phyloP scores from a whole-genome alignment of 345 rosid genomes.

The Chamaenerion angustifolium region DNA sequence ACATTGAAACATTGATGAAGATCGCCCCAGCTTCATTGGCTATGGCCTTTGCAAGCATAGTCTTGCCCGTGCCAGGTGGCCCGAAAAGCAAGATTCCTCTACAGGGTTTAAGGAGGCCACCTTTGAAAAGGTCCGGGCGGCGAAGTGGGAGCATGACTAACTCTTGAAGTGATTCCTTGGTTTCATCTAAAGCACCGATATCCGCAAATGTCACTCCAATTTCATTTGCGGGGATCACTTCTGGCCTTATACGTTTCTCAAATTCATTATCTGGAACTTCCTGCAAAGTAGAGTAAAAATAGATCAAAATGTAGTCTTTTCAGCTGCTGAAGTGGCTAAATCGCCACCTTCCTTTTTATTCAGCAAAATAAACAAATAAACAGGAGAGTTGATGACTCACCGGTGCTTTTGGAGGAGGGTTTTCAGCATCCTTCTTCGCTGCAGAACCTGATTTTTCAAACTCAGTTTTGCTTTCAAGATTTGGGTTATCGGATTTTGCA shows the following conservation, averaged over 20 bases:
- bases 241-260: conserved; percentile 95
- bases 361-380: no score
- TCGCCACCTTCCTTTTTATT: neutral
- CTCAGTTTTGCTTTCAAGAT: conserved; percentile 45
- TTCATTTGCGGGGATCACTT: conserved; percentile 88
- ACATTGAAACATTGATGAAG: conserved; percentile 96
- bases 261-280: conserved; percentile 94
- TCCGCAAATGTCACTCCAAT: conserved; percentile 95
- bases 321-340: no score
- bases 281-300: conserved; percentile 17
- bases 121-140: conserved; percentile 89
- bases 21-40: conserved; percentile 99
- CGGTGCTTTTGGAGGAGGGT: conserved; percentile 43
- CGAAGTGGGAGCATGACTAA: conserved; percentile 97
- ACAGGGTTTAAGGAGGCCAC: conserved; percentile 95
- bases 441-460: conserved; percentile 45
- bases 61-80: conserved; percentile 99
- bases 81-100: conserved; percentile 92
- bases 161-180: conserved; percentile 90
- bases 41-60: conserved; percentile 98
- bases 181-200: conserved; percentile 84
- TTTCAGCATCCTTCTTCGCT: conserved; percentile 43
- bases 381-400: conserved; percentile 13
- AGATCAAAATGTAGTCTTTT: no score
- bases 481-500: conserved; percentile 28